A percentile compares a stretch with the other conserved stretches of the same genome.
Conservation (phyloP, 176 grass and related monocot genomes). For the Eragrostis nindensis region DNA sequence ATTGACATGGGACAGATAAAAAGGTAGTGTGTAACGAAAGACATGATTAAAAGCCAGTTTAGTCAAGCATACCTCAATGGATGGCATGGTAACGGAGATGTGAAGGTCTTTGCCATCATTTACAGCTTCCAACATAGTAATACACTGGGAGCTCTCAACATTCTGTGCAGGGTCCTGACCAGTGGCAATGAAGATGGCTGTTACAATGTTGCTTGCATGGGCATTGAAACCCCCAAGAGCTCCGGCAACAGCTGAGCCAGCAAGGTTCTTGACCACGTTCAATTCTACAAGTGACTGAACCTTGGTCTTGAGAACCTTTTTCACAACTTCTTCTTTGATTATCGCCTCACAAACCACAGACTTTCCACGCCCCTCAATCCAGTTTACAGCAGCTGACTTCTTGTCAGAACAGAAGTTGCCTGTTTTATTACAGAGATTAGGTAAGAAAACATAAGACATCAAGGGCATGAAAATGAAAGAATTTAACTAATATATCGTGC, state of each 20-base stretch:
- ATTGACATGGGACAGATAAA: neutral
- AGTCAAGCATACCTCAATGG: constrained; percentile 78
- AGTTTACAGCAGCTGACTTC: constrained; percentile 95
- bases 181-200: constrained; percentile 93
- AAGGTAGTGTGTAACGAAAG: neutral
- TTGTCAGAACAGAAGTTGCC: constrained; percentile 98
- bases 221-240: constrained; percentile 97
- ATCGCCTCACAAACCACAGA: constrained; percentile 90
- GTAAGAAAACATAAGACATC: neutral
- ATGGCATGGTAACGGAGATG: constrained; percentile 94
- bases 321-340: constrained; percentile 91
- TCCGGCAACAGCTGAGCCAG: constrained; percentile 89
- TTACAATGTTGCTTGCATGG: constrained; percentile 91
- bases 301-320: constrained; percentile 91
- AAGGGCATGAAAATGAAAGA: neutral
- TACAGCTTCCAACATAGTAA: constrained; percentile 92
- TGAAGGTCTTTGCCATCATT: constrained; percentile 94
- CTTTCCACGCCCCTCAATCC: constrained; percentile 93
- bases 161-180: constrained; percentile 98
- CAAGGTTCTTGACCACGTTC: constrained; percentile 95
- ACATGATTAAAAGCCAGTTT: neutral
- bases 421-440: constrained; percentile 31
- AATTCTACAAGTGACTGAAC: constrained; percentile 80
- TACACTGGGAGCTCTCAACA: constrained; percentile 94
- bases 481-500: neutral